Evolutionary conservation across 2,329 filamentous ascomycete genomes (phyloP), one percentile per base, ranked within the genome.

Genomic region (Fusarium sp.): DNA sequence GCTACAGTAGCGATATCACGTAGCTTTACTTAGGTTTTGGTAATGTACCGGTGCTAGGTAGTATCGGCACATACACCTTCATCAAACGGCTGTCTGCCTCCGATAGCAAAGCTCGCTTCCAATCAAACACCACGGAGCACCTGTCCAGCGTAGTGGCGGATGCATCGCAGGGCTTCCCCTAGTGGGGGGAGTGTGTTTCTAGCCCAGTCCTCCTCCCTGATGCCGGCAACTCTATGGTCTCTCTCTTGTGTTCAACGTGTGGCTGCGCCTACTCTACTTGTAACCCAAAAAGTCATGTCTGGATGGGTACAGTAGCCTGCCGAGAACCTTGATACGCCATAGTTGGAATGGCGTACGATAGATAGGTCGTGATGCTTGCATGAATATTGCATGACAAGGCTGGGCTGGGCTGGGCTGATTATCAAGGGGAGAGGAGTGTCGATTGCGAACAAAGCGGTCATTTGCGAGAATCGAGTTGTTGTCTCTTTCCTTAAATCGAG

Each of bases 151-250:
- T 16, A 23, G 42, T 26, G 23, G 33, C 66, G 66, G 66, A 67
- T 70, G 66, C 49, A 53, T 65, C 42, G n/a, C 44, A 6, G 13
- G 23, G 16, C 44, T 60, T 55, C 67, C 67, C 67, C 67, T 70
- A 70, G 67, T 45, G 67, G 65, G 50, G 41, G 58, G 42, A n/a
- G 42, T 8, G 30, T 30, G 30, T 31, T 6, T 31, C 23, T 9
- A 18, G 2, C n/a, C 9, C n/a, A 45, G 42, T n/a, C 23, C 12
- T n/a, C 16, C 30, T n/a, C 4, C 40, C 26, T 31, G 16, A 47
- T 44, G 49, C 41, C 47, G 41, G 59, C 16, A 61, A n/a, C 57
- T 61, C 30, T 42, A 13, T 47, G 28, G 30, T 11, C 6, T 47
- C 28, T 31, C 13, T 9, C 30, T 30, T 30, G 30, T 30, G 3